Evolutionary conservation across 1,139 yeast genomes (phyloP), one percentile per base, ranked within the genome.

Genomic region (Casaregolazyma suthepensis): DNA sequence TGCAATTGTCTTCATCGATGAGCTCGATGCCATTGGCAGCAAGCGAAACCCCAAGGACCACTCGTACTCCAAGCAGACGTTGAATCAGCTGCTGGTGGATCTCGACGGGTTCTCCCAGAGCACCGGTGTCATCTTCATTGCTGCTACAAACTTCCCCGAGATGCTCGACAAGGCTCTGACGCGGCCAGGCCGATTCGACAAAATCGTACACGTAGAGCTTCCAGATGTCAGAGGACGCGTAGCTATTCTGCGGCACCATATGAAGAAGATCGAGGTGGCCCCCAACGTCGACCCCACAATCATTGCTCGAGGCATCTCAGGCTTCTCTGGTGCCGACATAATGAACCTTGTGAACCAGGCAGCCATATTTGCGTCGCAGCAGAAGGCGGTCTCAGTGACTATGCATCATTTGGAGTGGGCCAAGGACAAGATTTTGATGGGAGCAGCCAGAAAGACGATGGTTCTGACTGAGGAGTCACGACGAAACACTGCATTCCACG

Each of bases 371-470:
- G 99, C 99, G 0, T 89, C 97, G 20, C 96, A 90, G 68, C 81
- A 85, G 65, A 86, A 88, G 63, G 98, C 98, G 0, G 81, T 90
- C 35, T 79, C 93, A 12, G 99, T 93, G 38, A 89, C 85, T 66
- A 88, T 89, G 96, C 69, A 72, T 48, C 98, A 94, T 71, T 84
- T 93, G 61, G 99, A 93, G 71, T 94, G 99, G 99, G 99, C 99
- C 48, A 94, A 94, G 71, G 99, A 93, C 70, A 93, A 93, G 73
- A 93, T 94, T 56, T 75, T 94, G 65, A 83, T 94, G 87, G 99
- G 99, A 52, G 99, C 98, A 38, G 99, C 96, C 59, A 86, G 95
- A 69, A 88, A 88, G 72, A 88, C 96, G 51, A 91, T 91, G 98
- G 97, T 93, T 51, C 81, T 93, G 72, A 91, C 99, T 23, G 97